Base-by-base conservation (phyloP, 345 rosid genomes). In the Pistacia vera region DNA sequence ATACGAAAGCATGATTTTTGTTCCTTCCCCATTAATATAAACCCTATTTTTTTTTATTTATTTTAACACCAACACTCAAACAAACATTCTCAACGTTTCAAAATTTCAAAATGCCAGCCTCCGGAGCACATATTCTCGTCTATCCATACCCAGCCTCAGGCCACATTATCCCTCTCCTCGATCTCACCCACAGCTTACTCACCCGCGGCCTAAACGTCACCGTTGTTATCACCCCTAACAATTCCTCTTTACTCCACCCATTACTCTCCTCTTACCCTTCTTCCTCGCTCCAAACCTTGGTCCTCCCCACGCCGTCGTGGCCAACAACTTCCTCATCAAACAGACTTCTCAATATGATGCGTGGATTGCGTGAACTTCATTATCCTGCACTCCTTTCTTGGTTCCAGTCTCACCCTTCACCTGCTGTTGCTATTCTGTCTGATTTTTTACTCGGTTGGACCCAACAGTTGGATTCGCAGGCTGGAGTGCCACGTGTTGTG, bases 371-470 rank as follows among this genome's bases (percentile, higher is more conserved):
- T 1, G 84, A 78, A 28, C 89, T 74, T 74, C 86, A 84, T 72
- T 60, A 81, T 28, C 83, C 85, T 22, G 70, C 81, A 18, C 75
- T 93, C 25, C 60, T 79, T 68, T 44, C 77, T 6, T 91, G 91
- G 88, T 83, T 91, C 77, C 59, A 64, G 2, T 77, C 89, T 35
- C 83, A 71, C 66, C 80, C 79, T 12, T 79, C 86, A 5, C 89
- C 93, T 0, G 95, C 92, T 1, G 82, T 83, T 20, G 91, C 88
- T 22, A 86, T 91, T 68, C 22, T 91, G 9, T 85, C 95, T 10
- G 91, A 91, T 76, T 81, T 88, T 72, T 91, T 91, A 80, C 87
- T 93, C 44, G 90, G 95, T 17, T 93, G 97, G 97, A 87, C 93
- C 54, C 78, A 82, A 36, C 70, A 63, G 65, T 79, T 90, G 5